phyloP scores from a whole-genome alignment of 768 basidiomycete genomes.

The Hydnomerulius pinastri region DNA sequence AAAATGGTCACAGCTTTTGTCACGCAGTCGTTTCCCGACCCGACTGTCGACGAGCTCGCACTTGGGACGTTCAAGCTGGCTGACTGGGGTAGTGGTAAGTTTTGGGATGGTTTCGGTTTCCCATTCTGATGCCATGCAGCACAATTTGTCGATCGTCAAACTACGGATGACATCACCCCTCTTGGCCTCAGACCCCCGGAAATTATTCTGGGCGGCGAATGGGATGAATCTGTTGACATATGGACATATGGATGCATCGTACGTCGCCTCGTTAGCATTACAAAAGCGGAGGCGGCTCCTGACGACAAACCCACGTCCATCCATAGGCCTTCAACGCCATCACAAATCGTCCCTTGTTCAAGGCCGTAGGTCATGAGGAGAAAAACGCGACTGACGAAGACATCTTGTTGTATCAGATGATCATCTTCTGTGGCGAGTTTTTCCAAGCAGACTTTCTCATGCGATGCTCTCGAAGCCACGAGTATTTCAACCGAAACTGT shows the following conservation, averaged over 20 bases:
- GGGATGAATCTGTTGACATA: constrained; percentile 25
- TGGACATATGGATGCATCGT: constrained; percentile 30
- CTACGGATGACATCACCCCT: constrained; percentile 19
- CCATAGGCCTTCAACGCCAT: constrained; percentile 4
- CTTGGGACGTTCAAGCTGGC: constrained; percentile 15
- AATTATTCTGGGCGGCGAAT: constrained; percentile 20
- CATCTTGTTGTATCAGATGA: constrained; percentile 7
- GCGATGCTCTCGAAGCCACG: constrained; percentile 1
- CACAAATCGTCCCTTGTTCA: constrained; percentile 3
- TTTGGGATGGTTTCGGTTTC: background rate
- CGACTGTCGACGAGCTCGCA: constrained; percentile 15
- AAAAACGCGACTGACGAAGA: background rate
- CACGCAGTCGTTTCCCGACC: constrained; percentile 17
- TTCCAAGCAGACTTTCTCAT: background rate
- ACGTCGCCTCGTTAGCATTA: constrained; percentile 15
- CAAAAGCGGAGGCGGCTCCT: constrained; percentile 17
- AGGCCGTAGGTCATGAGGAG: background rate
- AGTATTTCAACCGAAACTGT: background rate
- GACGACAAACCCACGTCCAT: background rate
- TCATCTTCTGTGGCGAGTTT: constrained; percentile 4
- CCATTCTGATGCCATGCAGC: constrained; percentile 1
- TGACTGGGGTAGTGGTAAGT: constrained; percentile 17
- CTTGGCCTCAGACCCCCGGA: constrained; percentile 24
- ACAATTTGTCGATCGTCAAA: constrained; percentile 4
- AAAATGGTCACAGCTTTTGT: constrained; percentile 18